Percentiles rank a stretch among this genome's conserved stretches.
Conservation (phyloP, 2,329 filamentous ascomycete genomes). For the Fusarium pseudocircinatum region DNA sequence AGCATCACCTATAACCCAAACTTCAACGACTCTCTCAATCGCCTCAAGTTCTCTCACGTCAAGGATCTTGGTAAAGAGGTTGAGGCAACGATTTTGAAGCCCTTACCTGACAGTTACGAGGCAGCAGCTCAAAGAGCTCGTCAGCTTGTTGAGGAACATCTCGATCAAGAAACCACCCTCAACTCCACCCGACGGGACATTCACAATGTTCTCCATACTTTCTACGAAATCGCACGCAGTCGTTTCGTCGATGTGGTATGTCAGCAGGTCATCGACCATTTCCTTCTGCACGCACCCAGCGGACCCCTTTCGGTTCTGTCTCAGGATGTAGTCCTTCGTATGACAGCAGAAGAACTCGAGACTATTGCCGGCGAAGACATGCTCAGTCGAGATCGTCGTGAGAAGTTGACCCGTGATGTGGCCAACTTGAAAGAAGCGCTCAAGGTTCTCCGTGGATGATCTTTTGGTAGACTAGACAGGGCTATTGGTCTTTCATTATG, state of each 20-base stretch:
- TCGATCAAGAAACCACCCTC: constrained; percentile 16
- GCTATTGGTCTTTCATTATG: neutral
- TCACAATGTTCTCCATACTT: constrained; percentile 67
- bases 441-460: constrained; percentile 35
- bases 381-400: constrained; percentile 51
- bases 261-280: constrained; percentile 65
- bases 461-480: neutral
- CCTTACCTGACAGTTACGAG: no score
- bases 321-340: no score
- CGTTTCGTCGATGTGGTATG: constrained; percentile 72
- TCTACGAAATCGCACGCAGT: constrained; percentile 69
- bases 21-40: no score
- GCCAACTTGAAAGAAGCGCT: constrained; percentile 53
- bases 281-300: constrained; percentile 58
- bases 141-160: no score
- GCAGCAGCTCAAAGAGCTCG: no score
- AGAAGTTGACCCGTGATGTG: constrained; percentile 57
- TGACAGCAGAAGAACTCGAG: constrained; percentile 61
- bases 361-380: constrained; percentile 68
- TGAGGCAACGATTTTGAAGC: no score
- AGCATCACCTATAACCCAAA: no score
- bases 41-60: no score
- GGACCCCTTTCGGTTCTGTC: constrained; percentile 64
- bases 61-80: no score
- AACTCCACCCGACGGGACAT: constrained; percentile 60